These are phyloP conservation scores for Darksidea phi DNA, from an alignment of 495 filamentous ascomycete species.

Conservation along the genomic window DNA sequence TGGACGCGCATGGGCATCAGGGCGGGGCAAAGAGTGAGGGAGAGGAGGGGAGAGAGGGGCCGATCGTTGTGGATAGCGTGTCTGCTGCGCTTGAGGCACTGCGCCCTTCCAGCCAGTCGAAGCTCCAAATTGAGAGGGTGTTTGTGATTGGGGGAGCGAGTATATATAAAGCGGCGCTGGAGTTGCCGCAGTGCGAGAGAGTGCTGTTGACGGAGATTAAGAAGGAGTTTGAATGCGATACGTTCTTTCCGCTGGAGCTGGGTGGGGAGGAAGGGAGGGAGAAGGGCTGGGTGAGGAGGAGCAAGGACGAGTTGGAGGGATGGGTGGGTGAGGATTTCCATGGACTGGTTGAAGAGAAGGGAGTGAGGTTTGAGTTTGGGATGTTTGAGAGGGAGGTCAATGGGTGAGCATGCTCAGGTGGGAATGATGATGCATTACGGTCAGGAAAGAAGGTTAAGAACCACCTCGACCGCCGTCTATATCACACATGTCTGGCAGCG, in stretches of 20 bases:
- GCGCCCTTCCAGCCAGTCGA: neutral
- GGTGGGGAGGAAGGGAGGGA: slow-evolving; percentile 41
- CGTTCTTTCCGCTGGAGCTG: slow-evolving; percentile 70
- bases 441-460: too few relatives aligned
- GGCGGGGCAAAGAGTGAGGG: too few relatives aligned
- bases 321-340: slow-evolving; percentile 61
- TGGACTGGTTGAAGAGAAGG: slow-evolving; percentile 50
- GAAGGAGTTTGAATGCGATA: slow-evolving; percentile 79
- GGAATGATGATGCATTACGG: too few relatives aligned
- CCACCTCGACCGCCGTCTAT: too few relatives aligned
- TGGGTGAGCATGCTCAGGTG: neutral
- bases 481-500: too few relatives aligned
- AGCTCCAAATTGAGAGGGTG: slow-evolving; percentile 51
- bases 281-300: slow-evolving; percentile 52
- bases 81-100: slow-evolving; percentile 54
- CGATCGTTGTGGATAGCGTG: slow-evolving; percentile 56
- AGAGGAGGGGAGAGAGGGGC: slow-evolving; percentile 9
- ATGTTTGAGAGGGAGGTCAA: slow-evolving; percentile 65
- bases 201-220: slow-evolving; percentile 65
- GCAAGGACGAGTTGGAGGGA: slow-evolving; percentile 51
- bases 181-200: slow-evolving; percentile 37
- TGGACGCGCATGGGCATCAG: too few relatives aligned
- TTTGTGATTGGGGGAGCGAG: slow-evolving; percentile 91
- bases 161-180: slow-evolving; percentile 73
- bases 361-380: slow-evolving; percentile 53